Conservation (phyloP, 2,329 filamentous ascomycete species). For the Pyrenochaeta sp. region DNA sequence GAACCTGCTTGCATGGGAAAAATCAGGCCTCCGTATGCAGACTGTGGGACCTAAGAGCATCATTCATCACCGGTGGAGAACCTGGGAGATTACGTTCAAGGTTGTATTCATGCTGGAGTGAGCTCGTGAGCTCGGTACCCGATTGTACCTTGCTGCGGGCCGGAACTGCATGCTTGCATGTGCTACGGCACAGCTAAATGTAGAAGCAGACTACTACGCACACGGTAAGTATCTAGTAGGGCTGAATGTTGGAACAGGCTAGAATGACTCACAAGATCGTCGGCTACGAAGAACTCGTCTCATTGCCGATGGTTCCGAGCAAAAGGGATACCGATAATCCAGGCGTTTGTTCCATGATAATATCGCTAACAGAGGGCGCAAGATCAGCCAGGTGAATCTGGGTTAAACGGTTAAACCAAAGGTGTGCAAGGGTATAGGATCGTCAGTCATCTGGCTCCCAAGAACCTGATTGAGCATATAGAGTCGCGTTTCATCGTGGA, state of each 20-base stretch:
- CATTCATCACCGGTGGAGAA: not conserved
- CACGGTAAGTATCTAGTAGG: too few relatives aligned
- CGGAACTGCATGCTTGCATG: slow-evolving; percentile 5
- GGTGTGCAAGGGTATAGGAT: slow-evolving; percentile 1
- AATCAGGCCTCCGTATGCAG: slow-evolving; percentile 7
- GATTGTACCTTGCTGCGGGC: slow-evolving; percentile 4
- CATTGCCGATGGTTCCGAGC: too few relatives aligned
- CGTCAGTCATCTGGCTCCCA: not conserved
- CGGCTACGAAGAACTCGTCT: not conserved
- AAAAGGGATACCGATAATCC: slow-evolving; percentile 1
- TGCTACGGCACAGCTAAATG: slow-evolving; percentile 2
- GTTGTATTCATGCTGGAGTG: slow-evolving; percentile 15
- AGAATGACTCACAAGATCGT: not conserved
- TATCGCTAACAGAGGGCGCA: not conserved
- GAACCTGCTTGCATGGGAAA: not conserved
- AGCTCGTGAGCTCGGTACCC: slow-evolving; percentile 3
- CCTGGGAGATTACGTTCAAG: slow-evolving; percentile 13
- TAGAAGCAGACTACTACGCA: too few relatives aligned
- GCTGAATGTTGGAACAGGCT: slow-evolving; percentile 6
- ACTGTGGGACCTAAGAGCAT: not conserved
- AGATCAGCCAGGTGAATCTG: slow-evolving; percentile 14
- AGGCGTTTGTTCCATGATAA: slow-evolving; percentile 1
- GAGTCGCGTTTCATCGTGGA: not conserved
- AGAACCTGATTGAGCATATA: slow-evolving; percentile 3
- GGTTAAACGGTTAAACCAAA: slow-evolving; percentile 20